Conservation (phyloP, 345 rosid species). For the Nasturtium officinale region DNA sequence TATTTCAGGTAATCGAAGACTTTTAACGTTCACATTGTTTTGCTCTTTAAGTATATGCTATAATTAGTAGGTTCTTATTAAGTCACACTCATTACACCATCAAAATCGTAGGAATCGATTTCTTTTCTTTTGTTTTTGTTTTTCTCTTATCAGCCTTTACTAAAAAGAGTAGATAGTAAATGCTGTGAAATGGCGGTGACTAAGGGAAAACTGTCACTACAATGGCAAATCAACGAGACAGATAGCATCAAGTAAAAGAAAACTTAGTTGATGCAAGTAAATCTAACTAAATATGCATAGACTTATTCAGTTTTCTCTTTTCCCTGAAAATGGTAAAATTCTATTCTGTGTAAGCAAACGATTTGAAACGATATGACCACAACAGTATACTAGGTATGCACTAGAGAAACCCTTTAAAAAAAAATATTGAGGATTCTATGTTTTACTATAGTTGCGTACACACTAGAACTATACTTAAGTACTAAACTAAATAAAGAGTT, state of each 20-base stretch:
- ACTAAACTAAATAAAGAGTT: neutral
- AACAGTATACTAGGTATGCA: constrained; percentile 13
- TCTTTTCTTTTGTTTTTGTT: neutral
- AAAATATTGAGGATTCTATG: neutral
- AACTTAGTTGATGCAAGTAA: constrained; percentile 17
- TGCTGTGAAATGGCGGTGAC: constrained; percentile 42
- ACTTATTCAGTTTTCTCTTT: constrained; percentile 20
- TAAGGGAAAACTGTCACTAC: constrained; percentile 24
- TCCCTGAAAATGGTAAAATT: constrained; percentile 24
- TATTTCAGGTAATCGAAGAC: constrained; percentile 11
- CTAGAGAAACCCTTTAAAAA: constrained; percentile 1
- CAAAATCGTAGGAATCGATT: constrained; percentile 9
- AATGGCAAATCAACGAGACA: constrained; percentile 31
- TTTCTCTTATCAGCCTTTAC: constrained; percentile 22
- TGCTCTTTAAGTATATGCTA: constrained; percentile 9
- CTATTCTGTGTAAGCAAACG: constrained; percentile 15
- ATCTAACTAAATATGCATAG: constrained; percentile 16
- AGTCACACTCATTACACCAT: constrained; percentile 8
- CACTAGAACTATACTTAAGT: neutral
- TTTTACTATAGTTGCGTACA: neutral
- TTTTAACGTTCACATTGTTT: constrained; percentile 1
- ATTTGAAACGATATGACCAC: constrained; percentile 16
- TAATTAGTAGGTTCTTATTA: constrained; percentile 14
- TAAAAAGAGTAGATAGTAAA: constrained; percentile 33
- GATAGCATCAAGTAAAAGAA: constrained; percentile 33